Evolutionary conservation across 805 yeast species (phyloP), one percentile per base, ranked within the genome.

Genomic region (Candida palmyrensis): DNA sequence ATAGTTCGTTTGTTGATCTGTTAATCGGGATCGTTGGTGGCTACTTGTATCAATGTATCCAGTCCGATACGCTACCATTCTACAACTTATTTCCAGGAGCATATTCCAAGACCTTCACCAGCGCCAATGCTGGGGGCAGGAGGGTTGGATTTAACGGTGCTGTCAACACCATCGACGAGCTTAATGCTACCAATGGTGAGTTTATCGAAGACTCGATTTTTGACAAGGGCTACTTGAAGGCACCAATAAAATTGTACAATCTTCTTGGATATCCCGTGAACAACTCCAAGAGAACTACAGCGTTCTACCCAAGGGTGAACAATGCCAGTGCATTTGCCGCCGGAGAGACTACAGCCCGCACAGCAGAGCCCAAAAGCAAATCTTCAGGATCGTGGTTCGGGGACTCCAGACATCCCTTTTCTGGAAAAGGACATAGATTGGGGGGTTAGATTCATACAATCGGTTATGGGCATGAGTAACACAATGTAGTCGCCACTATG

Each of bases 31-130:
- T 74, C 38, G 43, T 57, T 13, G 74, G 75, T 3, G 83, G 77
- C 0, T 80, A 80, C 47, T 38, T 76, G 4, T 79, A 77, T 55
- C 73, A 71, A 40, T 80, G 86, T 48, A 49, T 77, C 27, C 83
- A 78, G 45, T 77, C 84, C 0, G 57, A 65, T 25, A 72, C 84
- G 2, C 24, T 58, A 17, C 71, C 72, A 2, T 38, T 66, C 27
- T 62, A 60, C 43, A 66, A 66, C 44, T 47, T 66, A 25, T 40
- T 58, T 25, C 60, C 67, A 1, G 55, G 57, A 5, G 49, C 58
- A 1, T 59, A 60, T 37, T 43, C 43, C 11, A 18, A 27, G 13
- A 35, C 24, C 25, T 32, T 40, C 15, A 27, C 36, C 12, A 12
- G 41, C 9, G 29, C 15, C 8, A 21, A 18, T 12, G 30, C 26